Evolutionary conservation across 805 yeast genomes (phyloP).

Genomic region (Yamadazyma scolyti): DNA sequence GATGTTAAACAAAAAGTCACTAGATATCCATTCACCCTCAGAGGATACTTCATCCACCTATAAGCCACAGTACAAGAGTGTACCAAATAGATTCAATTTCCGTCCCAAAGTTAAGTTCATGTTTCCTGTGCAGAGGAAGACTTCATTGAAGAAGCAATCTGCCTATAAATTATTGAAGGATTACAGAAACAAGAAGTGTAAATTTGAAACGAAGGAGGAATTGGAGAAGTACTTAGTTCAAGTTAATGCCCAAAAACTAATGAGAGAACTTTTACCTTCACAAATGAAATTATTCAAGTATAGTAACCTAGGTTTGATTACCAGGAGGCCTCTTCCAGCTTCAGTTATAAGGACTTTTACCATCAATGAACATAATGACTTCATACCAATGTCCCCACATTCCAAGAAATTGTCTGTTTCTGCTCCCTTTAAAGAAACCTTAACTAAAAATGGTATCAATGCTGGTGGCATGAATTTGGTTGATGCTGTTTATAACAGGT

Average conservation of each 20-base stretch:
- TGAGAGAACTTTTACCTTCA: conserved; percentile 26
- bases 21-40: conserved; percentile 5
- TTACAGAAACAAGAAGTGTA: conserved; percentile 11
- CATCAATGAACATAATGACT: conserved; percentile 5
- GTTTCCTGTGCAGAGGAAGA: conserved; percentile 34
- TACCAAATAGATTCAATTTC: conserved; percentile 2
- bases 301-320: conserved; percentile 10
- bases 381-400: conserved; percentile 8
- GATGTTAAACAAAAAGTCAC: conserved; percentile 17
- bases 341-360: conserved; percentile 7
- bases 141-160: conserved; percentile 22
- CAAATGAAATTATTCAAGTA: conserved; percentile 23
- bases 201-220: conserved; percentile 18
- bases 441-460: conserved; percentile 10
- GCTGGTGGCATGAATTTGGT: conserved; percentile 6
- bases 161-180: conserved; percentile 10
- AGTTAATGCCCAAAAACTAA: conserved; percentile 17
- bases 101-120: conserved; percentile 12
- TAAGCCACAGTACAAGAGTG: conserved; percentile 4
- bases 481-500: conserved; percentile 23
- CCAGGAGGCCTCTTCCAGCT: conserved; percentile 13
- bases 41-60: conserved; percentile 5
- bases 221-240: conserved; percentile 17
- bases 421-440: conserved; percentile 13
- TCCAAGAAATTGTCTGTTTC: conserved; percentile 8